Percentiles rank a stretch among this genome's conserved stretches.
phyloP scores from a whole-genome alignment of 1,284 basidiomycete species.

The Cryptococcus depauperatus region DNA sequence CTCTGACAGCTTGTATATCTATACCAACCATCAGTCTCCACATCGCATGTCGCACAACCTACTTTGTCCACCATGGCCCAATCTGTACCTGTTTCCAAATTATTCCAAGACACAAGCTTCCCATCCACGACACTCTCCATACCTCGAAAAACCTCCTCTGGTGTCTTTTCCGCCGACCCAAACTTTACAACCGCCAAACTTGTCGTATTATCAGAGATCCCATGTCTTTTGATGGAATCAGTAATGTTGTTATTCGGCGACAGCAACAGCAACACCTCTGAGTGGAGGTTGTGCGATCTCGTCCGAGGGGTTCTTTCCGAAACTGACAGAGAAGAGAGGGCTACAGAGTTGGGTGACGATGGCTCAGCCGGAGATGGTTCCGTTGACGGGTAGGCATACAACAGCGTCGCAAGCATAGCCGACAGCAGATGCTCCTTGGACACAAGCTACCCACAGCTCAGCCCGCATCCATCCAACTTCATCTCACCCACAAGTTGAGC shows the following conservation, averaged over 20 bases:
- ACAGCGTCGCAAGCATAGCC: constrained; percentile 67
- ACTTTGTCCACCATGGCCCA: constrained; percentile 68
- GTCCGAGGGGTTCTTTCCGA: constrained; percentile 20
- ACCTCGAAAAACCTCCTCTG: constrained; percentile 30
- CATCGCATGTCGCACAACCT: constrained; percentile 42
- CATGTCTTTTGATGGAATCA: constrained; percentile 75
- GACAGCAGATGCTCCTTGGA: constrained; percentile 60
- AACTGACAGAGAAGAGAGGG: not conserved
- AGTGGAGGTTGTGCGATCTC: constrained; percentile 50
- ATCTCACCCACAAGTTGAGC: constrained; percentile 51
- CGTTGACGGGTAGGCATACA: constrained; percentile 50
- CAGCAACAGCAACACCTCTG: constrained; percentile 73
- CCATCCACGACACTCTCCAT: constrained; percentile 47
- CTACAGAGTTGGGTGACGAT: not conserved
- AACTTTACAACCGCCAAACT: constrained; percentile 68
- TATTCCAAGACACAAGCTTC: too few species aligned
- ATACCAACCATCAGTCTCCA: constrained; percentile 3
- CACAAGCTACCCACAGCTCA: constrained; percentile 27
- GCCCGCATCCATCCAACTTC: too few species aligned
- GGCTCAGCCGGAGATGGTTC: constrained; percentile 2
- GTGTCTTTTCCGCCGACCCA: constrained; percentile 45
- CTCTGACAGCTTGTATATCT: constrained; percentile 68
- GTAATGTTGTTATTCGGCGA: constrained; percentile 82
- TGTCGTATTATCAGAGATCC: constrained; percentile 60
- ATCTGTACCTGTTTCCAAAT: constrained; percentile 49